Percentiles rank a stretch among this genome's conserved stretches.
phyloP scores from a whole-genome alignment of 441 rosid genomes.

The Populus tomentosa region DNA sequence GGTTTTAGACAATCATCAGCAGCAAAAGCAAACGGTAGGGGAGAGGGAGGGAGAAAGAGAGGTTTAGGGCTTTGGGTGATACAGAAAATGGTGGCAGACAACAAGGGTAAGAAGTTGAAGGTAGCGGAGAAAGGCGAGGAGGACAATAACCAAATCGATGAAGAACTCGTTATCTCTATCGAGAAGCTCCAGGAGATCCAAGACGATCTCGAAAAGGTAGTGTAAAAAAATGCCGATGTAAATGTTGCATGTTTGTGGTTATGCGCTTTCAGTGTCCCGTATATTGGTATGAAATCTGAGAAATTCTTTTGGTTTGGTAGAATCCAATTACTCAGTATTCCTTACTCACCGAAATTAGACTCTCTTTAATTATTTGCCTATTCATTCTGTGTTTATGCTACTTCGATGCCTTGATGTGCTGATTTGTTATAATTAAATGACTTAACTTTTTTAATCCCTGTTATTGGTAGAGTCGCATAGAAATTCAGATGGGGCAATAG shows the following conservation, averaged over 20 bases:
- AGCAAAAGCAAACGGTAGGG: background rate
- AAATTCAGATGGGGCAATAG: background rate
- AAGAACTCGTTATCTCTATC: conserved; percentile 74
- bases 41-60: background rate
- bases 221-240: background rate
- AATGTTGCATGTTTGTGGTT: background rate
- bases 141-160: conserved; percentile 68
- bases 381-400: background rate
- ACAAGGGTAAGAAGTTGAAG: conserved; percentile 80
- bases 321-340: background rate
- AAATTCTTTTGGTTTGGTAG: background rate
- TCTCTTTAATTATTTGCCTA: background rate
- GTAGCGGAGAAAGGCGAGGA: conserved; percentile 55
- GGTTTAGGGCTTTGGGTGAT: conserved; percentile 14
- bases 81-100: conserved; percentile 62
- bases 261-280: background rate
- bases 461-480: too few relatives aligned
- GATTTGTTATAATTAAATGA: background rate
- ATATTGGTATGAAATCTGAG: background rate
- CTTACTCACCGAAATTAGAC: background rate
- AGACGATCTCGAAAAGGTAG: conserved; percentile 93
- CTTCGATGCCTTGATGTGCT: background rate
- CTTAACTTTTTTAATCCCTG: background rate
- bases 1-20: conserved; percentile 41
- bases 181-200: conserved; percentile 97